These are phyloP conservation scores for Scleroderma bovista DNA, from an alignment of 768 basidiomycete species.

Conservation along the genomic window DNA sequence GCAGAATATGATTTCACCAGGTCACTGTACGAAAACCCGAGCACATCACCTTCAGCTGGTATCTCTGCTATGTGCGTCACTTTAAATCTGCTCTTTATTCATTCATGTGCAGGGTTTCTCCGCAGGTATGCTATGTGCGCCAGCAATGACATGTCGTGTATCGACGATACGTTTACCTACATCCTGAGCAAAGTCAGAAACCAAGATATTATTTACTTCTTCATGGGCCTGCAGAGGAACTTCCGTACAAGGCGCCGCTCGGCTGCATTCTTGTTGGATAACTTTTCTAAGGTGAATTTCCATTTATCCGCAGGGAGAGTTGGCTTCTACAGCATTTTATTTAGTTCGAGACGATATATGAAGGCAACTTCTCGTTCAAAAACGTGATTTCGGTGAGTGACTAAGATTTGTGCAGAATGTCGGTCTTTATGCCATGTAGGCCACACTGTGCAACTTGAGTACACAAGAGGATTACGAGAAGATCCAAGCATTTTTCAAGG, in stretches of 20 bases:
- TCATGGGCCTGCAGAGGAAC: conserved; percentile 55
- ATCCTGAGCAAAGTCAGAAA: conserved; percentile 49
- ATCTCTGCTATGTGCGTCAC: conserved; percentile 60
- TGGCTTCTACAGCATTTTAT: not conserved
- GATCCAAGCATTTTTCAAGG: conserved; percentile 72
- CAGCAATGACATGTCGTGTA: conserved; percentile 48
- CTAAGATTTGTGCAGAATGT: not conserved
- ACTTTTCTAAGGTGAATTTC: conserved; percentile 55
- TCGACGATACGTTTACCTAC: conserved; percentile 59
- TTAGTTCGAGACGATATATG: conserved; percentile 64
- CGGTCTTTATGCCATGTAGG: conserved; percentile 16
- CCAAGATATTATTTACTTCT: conserved; percentile 62
- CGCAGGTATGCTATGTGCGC: conserved; percentile 60
- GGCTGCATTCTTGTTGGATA: conserved; percentile 59
- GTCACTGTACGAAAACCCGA: conserved; percentile 62
- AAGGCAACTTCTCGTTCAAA: conserved; percentile 58
- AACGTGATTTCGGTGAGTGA: conserved; percentile 46
- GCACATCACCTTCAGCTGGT: conserved; percentile 62
- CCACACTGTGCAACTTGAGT: conserved; percentile 45
- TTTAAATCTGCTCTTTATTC: not conserved
- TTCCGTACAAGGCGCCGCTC: conserved; percentile 46
- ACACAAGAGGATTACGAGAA: conserved; percentile 60
- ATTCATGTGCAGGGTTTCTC: not conserved
- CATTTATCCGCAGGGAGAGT: not conserved
- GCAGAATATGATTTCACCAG: conserved; percentile 71